Evolutionary conservation across 139 green algal species (phyloP).

Genomic region (Closterium sp.): DNA sequence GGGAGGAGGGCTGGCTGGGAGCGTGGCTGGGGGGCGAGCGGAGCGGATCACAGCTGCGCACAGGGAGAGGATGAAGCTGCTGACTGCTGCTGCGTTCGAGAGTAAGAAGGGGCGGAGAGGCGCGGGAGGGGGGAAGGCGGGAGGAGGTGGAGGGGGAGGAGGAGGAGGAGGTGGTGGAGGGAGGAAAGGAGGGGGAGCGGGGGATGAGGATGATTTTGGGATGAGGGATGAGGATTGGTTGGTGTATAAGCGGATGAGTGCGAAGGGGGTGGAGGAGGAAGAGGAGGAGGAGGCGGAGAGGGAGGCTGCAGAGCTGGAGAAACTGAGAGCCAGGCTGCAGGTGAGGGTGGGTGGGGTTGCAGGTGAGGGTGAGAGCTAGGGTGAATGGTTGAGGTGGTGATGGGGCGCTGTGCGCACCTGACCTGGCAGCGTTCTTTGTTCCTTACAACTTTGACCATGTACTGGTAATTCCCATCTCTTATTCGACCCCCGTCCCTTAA

Average conservation of each 20-base stretch:
- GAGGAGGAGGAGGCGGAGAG: constrained; percentile 13
- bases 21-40: constrained; percentile 1
- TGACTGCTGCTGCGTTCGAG: constrained; percentile 44
- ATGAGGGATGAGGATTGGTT: constrained; percentile 38
- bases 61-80: constrained; percentile 35
- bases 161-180: too few relatives aligned
- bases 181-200: too few relatives aligned
- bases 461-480: too few relatives aligned
- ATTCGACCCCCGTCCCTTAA: too few relatives aligned
- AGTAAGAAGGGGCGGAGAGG: background rate
- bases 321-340: background rate
- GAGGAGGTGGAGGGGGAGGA: background rate
- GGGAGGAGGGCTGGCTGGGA: background rate
- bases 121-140: too few relatives aligned
- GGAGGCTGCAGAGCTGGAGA: background rate
- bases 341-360: background rate
- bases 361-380: too few relatives aligned
- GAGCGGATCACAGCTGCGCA: constrained; percentile 42
- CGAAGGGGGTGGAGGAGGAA: constrained; percentile 9
- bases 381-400: too few relatives aligned
- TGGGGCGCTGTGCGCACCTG: too few relatives aligned
- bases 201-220: constrained; percentile 43
- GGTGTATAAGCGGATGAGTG: constrained; percentile 34
- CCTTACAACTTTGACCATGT: too few relatives aligned
- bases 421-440: too few relatives aligned